Base-by-base conservation (phyloP, 371 early-diverging fungal species). In the Mucor circinelloides region DNA sequence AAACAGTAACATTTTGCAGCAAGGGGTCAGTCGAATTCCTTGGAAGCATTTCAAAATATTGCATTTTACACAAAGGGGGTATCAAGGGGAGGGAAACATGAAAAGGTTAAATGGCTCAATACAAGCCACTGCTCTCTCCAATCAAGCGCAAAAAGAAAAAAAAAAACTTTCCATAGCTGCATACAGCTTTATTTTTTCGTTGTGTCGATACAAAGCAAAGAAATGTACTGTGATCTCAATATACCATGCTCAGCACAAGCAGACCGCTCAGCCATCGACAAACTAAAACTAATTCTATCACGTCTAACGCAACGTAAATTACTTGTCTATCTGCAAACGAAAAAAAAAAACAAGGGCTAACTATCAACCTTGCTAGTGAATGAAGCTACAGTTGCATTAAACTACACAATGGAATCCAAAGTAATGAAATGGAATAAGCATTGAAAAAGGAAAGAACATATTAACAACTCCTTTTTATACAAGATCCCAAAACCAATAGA, bases 221-320 rank as follows among this genome's bases (percentile, higher is more conserved):
- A 56, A 30, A 79, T 79, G 77, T 71, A 67, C 32, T 73, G 60
- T 60, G 80, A 80, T 64, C 58, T 80, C 6, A 80, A 77, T 66
- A 71, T 80, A 64, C 80, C 80, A 19, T 77, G 71, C 65, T 21
- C 60, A 27, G 55, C 68, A 19, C 59, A 65, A 5, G 36, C 46
- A 8, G 74, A 75, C 58, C 71, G 64, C 40, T 46, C 54, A 46
- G 32, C 66, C 3, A 27, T 67, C 12, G 74, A 77, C 40, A 75
- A 70, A 32, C 56, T 80, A 27, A 70, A 68, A 21, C 50, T 75
- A 1, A 75, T 75, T 1, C 57, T 75, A n/a, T 74, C 73, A 25
- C 70, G 71, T 36, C 58, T 72, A 38, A 64, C 75, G 42, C 70
- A 74, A 71, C 17, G 77, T 76, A 72, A 62, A 12, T 15, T 9